Conservation (phyloP, 192 early-diverging fungal species). For the Coemansia sp. region DNA sequence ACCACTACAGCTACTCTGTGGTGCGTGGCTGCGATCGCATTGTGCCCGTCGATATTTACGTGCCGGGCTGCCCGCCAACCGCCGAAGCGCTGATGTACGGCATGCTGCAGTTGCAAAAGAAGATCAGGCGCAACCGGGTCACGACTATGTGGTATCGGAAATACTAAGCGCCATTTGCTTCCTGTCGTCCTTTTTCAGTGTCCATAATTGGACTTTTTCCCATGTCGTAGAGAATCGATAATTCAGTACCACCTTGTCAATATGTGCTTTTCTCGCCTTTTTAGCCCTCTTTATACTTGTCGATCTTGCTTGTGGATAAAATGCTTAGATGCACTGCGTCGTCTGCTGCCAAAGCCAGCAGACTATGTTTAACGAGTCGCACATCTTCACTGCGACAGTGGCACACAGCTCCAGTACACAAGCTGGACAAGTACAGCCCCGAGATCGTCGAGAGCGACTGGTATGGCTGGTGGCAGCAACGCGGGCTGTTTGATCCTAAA, state of each 20-base stretch:
- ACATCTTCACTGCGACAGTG: background rate
- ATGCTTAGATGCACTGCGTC: background rate
- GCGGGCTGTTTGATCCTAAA: conserved; percentile 60
- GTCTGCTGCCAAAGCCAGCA: background rate
- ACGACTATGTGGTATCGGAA: conserved; percentile 81
- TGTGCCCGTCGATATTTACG: conserved; percentile 94
- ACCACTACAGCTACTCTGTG: conserved; percentile 96
- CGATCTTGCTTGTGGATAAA: background rate
- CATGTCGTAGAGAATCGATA: background rate
- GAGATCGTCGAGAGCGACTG: conserved; percentile 80
- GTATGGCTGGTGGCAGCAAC: conserved; percentile 96
- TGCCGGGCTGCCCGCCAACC: conserved; percentile 96
- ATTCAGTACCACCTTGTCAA: background rate
- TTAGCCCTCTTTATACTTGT: background rate
- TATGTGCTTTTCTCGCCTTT: background rate
- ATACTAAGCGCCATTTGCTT: conserved; percentile 39
- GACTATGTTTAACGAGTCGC: background rate
- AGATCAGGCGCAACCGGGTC: conserved; percentile 82
- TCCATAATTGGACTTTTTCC: conserved; percentile 2
- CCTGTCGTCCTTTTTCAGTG: background rate
- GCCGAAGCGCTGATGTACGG: conserved; percentile 97
- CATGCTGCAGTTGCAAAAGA: conserved; percentile 97
- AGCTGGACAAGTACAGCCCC: conserved; percentile 42
- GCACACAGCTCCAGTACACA: conserved; percentile 41
- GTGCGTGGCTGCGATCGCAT: conserved; percentile 96